Conservation (phyloP, 257 asterid genomes). For the Przewalskia tangutica region DNA sequence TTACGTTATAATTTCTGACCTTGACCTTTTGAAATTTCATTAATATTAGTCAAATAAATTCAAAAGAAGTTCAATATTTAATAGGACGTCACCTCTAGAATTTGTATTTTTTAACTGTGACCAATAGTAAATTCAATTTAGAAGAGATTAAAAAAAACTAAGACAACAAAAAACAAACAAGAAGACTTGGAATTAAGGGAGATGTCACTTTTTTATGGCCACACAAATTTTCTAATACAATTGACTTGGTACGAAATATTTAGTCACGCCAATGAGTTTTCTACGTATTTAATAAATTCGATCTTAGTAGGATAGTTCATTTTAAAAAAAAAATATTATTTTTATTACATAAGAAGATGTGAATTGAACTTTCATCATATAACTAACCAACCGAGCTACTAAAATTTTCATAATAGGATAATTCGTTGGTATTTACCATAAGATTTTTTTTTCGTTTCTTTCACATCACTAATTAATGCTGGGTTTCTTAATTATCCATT, state of each 20-base stretch:
- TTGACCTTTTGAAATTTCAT: no score
- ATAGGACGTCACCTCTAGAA: no score
- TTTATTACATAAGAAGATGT: no score
- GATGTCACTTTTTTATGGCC: background rate
- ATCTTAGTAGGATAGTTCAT: background rate
- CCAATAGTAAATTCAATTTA: background rate
- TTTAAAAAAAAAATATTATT: background rate
- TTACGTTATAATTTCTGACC: background rate
- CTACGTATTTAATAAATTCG: background rate
- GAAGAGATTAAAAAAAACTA: background rate
- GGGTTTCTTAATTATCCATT: background rate
- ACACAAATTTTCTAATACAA: background rate
- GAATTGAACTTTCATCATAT: no score
- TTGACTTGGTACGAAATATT: background rate
- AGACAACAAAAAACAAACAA: background rate
- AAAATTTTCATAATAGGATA: background rate
- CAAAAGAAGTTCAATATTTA: no score
- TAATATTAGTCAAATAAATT: no score
- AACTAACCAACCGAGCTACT: no score
- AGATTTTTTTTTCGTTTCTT: background rate
- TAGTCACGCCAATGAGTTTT: background rate
- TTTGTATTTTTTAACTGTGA: no score
- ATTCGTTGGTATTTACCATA: no score
- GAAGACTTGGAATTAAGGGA: background rate
- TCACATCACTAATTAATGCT: background rate